phyloP scores from a whole-genome alignment of 371 early-diverging fungal species.

The Mucor lusitanicus region DNA sequence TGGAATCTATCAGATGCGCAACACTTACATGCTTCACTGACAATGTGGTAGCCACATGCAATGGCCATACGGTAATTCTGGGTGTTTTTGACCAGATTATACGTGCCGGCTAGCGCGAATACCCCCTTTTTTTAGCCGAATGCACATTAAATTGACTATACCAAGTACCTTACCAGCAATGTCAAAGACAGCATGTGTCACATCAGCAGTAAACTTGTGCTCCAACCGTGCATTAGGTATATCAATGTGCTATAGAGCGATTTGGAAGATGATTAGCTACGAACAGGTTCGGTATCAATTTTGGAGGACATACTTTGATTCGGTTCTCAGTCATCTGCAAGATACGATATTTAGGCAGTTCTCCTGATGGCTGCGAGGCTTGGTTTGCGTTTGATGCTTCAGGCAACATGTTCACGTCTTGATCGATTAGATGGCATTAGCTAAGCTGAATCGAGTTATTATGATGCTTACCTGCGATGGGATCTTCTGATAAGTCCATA shows the following conservation, averaged over 20 bases:
- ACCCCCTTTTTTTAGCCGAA: neutral
- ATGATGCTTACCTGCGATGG: neutral
- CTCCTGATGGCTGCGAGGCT: too few relatives aligned
- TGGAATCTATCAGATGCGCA: neutral
- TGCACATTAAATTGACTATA: neutral
- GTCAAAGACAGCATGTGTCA: neutral
- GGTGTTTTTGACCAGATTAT: neutral
- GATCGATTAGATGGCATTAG: neutral
- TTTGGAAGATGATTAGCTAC: neutral
- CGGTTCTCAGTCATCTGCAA: neutral
- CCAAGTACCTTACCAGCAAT: neutral
- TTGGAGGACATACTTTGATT: neutral
- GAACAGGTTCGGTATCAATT: too few relatives aligned
- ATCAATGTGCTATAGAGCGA: conserved; percentile 3
- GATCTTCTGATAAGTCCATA: neutral
- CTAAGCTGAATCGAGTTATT: neutral
- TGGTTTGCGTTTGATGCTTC: too few relatives aligned
- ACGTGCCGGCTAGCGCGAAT: neutral
- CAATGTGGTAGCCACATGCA: conserved; percentile 17
- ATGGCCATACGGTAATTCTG: conserved; percentile 11
- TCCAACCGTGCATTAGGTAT: neutral
- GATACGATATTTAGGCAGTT: neutral
- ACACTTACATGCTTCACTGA: conserved; percentile 12
- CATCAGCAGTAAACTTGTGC: neutral
- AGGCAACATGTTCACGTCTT: neutral